These are phyloP conservation scores for Salvia rosmarinus DNA, from an alignment of 257 asterid genomes.

Conservation along the genomic window DNA sequence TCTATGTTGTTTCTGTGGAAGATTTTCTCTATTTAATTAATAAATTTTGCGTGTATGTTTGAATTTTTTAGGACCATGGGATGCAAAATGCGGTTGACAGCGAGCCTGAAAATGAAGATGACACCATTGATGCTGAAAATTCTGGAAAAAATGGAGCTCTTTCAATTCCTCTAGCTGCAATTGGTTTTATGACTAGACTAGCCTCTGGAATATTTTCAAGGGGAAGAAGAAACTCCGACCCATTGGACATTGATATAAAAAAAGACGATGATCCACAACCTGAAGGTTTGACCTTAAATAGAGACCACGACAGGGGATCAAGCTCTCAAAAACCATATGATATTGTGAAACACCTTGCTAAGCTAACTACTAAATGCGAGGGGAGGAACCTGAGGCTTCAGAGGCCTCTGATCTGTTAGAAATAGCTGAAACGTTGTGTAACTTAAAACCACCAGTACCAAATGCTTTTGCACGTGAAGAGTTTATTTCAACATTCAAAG, in stretches of 20 bases:
- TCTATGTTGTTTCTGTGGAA: constrained; percentile 10
- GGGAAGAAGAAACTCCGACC: constrained; percentile 58
- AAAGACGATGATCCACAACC: constrained; percentile 60
- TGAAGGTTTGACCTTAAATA: constrained; percentile 49
- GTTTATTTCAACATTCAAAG: constrained; percentile 58
- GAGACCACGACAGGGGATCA: constrained; percentile 48
- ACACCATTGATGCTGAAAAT: constrained; percentile 48
- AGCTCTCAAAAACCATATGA: constrained; percentile 53
- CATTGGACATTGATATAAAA: constrained; percentile 48
- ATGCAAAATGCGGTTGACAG: constrained; percentile 50
- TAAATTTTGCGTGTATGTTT: constrained; percentile 21
- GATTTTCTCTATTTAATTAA: constrained; percentile 29
- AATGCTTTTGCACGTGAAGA: constrained; percentile 41
- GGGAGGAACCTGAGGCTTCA: constrained; percentile 48
- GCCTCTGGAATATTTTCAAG: constrained; percentile 93
- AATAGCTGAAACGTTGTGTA: constrained; percentile 53
- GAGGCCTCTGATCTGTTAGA: constrained; percentile 52
- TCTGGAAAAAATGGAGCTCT: constrained; percentile 79
- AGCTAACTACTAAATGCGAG: constrained; percentile 40
- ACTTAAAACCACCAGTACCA: constrained; percentile 45
- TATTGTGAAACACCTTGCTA: constrained; percentile 44
- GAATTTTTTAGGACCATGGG: constrained; percentile 55
- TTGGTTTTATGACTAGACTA: constrained; percentile 84
- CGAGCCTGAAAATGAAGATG: constrained; percentile 56
- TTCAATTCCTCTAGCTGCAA: constrained; percentile 86